Evolutionary conservation across 192 early-diverging fungal genomes (phyloP).

Genomic region (Borealophlyctis nickersoniae): DNA sequence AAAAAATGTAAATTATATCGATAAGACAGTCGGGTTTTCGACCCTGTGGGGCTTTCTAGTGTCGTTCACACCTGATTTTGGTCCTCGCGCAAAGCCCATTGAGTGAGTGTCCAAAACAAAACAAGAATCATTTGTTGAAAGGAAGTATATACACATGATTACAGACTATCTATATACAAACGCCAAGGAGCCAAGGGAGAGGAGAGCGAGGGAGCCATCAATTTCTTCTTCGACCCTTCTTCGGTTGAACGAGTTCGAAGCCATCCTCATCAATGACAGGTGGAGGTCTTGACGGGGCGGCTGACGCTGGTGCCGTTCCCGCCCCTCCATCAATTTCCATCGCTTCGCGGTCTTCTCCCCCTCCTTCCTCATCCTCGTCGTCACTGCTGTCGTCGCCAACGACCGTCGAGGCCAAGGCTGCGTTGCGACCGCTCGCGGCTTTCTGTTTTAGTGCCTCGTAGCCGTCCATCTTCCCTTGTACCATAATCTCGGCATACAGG

Average conservation of each 20-base stretch:
- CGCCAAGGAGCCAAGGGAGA: too few relatives aligned
- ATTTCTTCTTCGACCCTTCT: slow-evolving; percentile 21
- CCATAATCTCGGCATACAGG: slow-evolving; percentile 58
- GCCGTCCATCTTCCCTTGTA: slow-evolving; percentile 42
- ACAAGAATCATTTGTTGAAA: too few relatives aligned
- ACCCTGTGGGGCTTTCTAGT: too few relatives aligned
- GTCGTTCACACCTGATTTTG: too few relatives aligned
- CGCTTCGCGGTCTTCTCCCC: slow-evolving; percentile 5
- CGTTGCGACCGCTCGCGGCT: slow-evolving; percentile 67
- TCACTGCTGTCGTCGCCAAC: slow-evolving; percentile 68
- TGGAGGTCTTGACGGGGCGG: slow-evolving; percentile 23
- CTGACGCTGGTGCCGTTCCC: not conserved
- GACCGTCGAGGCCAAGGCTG: slow-evolving; percentile 31
- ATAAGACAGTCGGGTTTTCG: too few relatives aligned
- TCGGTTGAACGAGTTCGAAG: slow-evolving; percentile 45
- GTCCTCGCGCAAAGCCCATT: too few relatives aligned
- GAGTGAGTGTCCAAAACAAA: too few relatives aligned
- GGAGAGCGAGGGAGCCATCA: not conserved
- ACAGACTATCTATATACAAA: not conserved
- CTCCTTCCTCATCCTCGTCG: slow-evolving; percentile 61
- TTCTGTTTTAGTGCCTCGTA: slow-evolving; percentile 27
- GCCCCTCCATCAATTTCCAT: slow-evolving; percentile 29
- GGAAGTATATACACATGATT: too few relatives aligned
- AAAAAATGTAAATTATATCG: slow-evolving; percentile 15
- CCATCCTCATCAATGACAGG: slow-evolving; percentile 52